Evolutionary conservation across 768 basidiomycete genomes (phyloP).

Genomic region (Auriscalpium vulgare): DNA sequence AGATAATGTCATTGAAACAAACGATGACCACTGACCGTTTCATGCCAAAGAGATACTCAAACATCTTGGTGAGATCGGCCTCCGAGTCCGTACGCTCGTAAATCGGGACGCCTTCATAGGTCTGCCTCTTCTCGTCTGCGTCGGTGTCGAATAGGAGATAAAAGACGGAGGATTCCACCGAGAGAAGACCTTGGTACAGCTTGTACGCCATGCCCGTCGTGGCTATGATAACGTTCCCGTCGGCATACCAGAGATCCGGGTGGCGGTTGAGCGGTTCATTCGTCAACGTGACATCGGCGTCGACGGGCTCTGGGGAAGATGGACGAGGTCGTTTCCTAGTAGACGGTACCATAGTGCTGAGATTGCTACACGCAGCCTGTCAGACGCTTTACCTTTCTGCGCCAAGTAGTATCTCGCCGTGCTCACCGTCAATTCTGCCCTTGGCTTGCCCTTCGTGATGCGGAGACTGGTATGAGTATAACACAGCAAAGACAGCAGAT

Average conservation of each 20-base stretch:
- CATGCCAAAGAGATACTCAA: not conserved
- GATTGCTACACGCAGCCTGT: not conserved
- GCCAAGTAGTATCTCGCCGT: not conserved
- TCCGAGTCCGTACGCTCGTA: not conserved
- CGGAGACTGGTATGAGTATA: not conserved
- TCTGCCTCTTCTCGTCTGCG: not conserved
- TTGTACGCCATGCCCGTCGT: not conserved
- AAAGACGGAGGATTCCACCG: not conserved
- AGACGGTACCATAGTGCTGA: not conserved
- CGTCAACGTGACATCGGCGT: not conserved
- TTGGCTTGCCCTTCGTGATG: not conserved
- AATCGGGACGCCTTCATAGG: not conserved
- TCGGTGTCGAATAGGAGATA: not conserved
- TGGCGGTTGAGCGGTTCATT: not conserved
- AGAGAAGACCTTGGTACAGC: not conserved
- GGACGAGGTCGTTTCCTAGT: too few relatives aligned
- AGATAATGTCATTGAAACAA: not conserved
- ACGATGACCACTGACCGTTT: not conserved
- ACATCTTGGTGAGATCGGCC: not conserved
- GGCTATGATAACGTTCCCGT: not conserved
- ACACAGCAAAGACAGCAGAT: too few relatives aligned
- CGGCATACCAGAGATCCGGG: not conserved
- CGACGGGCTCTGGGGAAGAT: not conserved
- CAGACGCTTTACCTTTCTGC: not conserved
- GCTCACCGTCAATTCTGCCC: not conserved